These are phyloP conservation scores for Tricholoma terreum DNA, from an alignment of 768 basidiomycete species.

Conservation along the genomic window DNA sequence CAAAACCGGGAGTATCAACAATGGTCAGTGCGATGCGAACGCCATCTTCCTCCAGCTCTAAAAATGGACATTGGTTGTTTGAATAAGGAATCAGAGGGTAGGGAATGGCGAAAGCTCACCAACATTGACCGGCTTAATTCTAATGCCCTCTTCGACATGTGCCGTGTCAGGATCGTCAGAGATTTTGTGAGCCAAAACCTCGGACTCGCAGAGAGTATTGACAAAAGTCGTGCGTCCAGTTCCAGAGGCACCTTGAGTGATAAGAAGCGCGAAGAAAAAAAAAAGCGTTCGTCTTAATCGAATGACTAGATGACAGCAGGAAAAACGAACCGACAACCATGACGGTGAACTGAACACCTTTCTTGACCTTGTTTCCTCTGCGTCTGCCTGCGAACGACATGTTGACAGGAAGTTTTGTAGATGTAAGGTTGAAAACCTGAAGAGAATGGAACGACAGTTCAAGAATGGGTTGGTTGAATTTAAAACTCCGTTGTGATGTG, in stretches of 20 bases:
- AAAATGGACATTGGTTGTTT: constrained; percentile 6
- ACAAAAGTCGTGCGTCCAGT: constrained; percentile 98
- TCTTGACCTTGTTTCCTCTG: constrained; percentile 94
- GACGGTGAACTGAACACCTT: constrained; percentile 96
- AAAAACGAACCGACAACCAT: constrained; percentile 90
- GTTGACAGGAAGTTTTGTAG: constrained; percentile 22
- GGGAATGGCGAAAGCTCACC: constrained; percentile 49
- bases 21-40: constrained; percentile 97
- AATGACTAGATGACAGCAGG: neutral
- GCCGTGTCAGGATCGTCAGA: constrained; percentile 83
- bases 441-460: neutral
- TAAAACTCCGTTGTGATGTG: constrained; percentile 40
- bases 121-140: constrained; percentile 92
- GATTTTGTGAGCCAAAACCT: constrained; percentile 85
- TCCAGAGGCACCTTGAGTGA: constrained; percentile 81
- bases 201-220: constrained; percentile 97
- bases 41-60: constrained; percentile 98
- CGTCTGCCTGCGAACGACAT: constrained; percentile 88
- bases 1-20: constrained; percentile 98
- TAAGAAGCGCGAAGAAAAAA: constrained; percentile 20
- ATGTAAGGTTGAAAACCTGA: neutral
- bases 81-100: neutral
- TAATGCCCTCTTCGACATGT: constrained; percentile 91
- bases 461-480: constrained; percentile 27
- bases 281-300: constrained; percentile 7